Evolutionary conservation across 176 grass and related monocot species (phyloP).

Genomic region (Zoysia japonica): DNA sequence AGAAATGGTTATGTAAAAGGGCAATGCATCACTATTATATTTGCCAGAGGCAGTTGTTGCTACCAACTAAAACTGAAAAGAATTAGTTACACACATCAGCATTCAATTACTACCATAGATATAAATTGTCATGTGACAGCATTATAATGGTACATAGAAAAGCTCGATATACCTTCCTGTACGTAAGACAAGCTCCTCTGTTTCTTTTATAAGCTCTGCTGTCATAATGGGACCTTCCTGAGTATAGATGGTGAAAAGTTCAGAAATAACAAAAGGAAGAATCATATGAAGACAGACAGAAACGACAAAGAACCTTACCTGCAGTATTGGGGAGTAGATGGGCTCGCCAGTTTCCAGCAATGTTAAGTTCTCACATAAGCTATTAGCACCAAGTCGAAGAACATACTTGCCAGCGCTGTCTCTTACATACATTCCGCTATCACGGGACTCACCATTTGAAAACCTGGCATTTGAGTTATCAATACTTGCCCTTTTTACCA

Average conservation of each 20-base stretch:
- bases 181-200: constrained; percentile 85
- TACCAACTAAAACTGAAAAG: constrained; percentile 4
- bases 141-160: constrained; percentile 10
- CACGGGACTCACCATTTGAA: constrained; percentile 31
- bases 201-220: constrained; percentile 99
- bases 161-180: constrained; percentile 72
- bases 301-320: constrained; percentile 52
- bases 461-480: constrained; percentile 36
- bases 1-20: constrained; percentile 17
- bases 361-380: constrained; percentile 62
- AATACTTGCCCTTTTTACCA: constrained; percentile 45
- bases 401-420: constrained; percentile 62
- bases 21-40: not conserved
- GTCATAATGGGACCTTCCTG: constrained; percentile 97
- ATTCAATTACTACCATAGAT: constrained; percentile 16
- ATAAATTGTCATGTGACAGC: constrained; percentile 11
- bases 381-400: constrained; percentile 76
- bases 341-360: constrained; percentile 89
- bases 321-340: constrained; percentile 77
- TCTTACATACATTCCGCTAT: constrained; percentile 56
- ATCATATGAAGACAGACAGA: not conserved
- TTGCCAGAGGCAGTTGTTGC: constrained; percentile 1
- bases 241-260: constrained; percentile 31
- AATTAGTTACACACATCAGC: not conserved
- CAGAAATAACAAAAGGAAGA: constrained; percentile 33